Evolutionary conservation across 306 rosid genomes (phyloP).

Genomic region (Biancaea sappan): DNA sequence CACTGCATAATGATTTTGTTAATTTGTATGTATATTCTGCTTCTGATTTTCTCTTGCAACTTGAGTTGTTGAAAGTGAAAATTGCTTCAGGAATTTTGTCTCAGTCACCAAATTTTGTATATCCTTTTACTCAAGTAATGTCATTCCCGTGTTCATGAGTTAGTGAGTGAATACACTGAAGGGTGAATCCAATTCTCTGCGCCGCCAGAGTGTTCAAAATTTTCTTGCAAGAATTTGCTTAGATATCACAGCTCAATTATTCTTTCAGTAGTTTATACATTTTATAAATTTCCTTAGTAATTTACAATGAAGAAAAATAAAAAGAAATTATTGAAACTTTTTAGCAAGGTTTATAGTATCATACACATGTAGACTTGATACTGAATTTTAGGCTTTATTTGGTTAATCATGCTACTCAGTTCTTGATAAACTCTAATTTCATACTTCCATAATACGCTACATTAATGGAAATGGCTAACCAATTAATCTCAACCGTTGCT

Average conservation of each 20-base stretch:
- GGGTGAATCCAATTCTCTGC: conserved; percentile 31
- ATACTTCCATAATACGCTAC: too few relatives aligned
- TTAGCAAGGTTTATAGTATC: background rate
- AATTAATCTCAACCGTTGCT: too few relatives aligned
- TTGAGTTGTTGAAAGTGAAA: conserved; percentile 31
- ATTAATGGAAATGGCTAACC: too few relatives aligned
- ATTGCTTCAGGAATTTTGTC: conserved; percentile 31
- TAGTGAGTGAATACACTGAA: conserved; percentile 46
- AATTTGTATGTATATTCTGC: conserved; percentile 72
- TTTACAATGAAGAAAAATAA: conserved; percentile 8
- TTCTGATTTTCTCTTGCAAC: conserved; percentile 31
- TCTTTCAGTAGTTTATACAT: conserved; percentile 11
- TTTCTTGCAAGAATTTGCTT: conserved; percentile 18
- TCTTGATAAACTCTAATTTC: too few relatives aligned
- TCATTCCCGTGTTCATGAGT: conserved; percentile 43
- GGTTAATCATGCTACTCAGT: too few relatives aligned
- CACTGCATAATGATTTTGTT: conserved; percentile 60
- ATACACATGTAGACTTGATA: background rate
- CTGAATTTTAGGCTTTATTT: too few relatives aligned
- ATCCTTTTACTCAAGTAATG: conserved; percentile 41
- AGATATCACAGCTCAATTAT: conserved; percentile 1
- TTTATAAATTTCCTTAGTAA: background rate
- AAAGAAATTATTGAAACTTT: background rate
- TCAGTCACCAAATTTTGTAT: conserved; percentile 47
- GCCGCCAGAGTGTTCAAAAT: conserved; percentile 12